Base-by-base conservation (phyloP, 2,329 filamentous ascomycete species). In the Trichoderma endophyticum region DNA sequence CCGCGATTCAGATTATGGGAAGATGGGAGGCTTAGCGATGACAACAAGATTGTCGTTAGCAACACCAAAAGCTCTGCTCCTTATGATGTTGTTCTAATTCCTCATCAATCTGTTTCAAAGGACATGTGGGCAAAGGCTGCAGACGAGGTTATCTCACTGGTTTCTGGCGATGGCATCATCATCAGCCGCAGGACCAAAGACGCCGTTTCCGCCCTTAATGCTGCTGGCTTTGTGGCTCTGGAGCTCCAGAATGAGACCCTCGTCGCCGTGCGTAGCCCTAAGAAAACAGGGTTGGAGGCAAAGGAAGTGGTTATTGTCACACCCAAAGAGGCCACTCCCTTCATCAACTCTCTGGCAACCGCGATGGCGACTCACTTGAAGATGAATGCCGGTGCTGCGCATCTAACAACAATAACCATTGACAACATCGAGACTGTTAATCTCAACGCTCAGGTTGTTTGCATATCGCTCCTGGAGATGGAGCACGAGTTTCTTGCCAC, bases 401-500 rank as follows among this genome's bases (percentile, higher is more conserved):
- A 62, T 2, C 8, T 36, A 7, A 62, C 3, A 15, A 30, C 15
- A 12, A 21, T 62, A 6, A 70, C 57, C 6, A 36, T 70, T 11
- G 56, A n/a, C 39, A 21, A 36, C 21, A 54, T 70, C 9, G 57
- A 62, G 24, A 36, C 28, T 1, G 39, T 28, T 15, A 30, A n/a
- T 24, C 57, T 70, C 3, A 21, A 70, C 39, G 21, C 51, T 6
- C 56, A 70, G 5, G 39, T 62, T n/a, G 21, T 61, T 26, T 61
- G 56, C 57, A 30, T 70, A 12, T 62, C 67, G n/a, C 39, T 70
- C 3, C 8, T 70, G 9, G 56, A 70, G 39, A 62, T 70, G 39
- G 56, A 70, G 28, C 39, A 43, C 3, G 67, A 70, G 30, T 70
- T 70, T 9, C 39, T 70, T n/a, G 30, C 67, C 1, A 70, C 57